phyloP scores from a whole-genome alignment of 805 yeast genomes.

The Candida silvicultrix region DNA sequence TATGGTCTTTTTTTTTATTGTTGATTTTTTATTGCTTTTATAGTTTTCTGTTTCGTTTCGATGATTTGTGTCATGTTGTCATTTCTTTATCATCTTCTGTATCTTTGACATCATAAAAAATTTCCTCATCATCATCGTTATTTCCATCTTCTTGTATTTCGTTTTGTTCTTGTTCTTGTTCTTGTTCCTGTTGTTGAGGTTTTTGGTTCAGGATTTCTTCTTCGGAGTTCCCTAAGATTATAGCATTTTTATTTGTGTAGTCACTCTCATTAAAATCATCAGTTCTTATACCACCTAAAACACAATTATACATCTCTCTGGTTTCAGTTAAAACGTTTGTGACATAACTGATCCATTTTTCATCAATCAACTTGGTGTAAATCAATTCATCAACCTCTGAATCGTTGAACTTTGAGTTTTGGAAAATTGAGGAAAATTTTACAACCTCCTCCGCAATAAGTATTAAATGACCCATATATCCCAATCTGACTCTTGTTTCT shows the following conservation, averaged over 20 bases:
- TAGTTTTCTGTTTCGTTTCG: too few species aligned
- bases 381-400: slow-evolving; percentile 19
- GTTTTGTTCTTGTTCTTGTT: neutral
- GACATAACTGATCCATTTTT: slow-evolving; percentile 69
- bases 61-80: neutral
- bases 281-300: slow-evolving; percentile 57
- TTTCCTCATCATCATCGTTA: neutral
- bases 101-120: neutral
- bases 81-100: neutral
- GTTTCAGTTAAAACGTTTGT: slow-evolving; percentile 70
- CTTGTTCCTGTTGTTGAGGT: neutral
- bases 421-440: slow-evolving; percentile 51
- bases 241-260: slow-evolving; percentile 17
- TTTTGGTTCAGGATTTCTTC: slow-evolving; percentile 20
- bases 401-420: slow-evolving; percentile 20
- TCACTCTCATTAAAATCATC: slow-evolving; percentile 18
- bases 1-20: too few species aligned
- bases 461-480: slow-evolving; percentile 95
- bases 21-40: neutral
- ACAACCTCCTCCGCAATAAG: slow-evolving; percentile 94
- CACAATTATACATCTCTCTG: slow-evolving; percentile 81
- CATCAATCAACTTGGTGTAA: slow-evolving; percentile 25
- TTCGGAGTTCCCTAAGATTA: slow-evolving; percentile 21
- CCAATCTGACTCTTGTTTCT: slow-evolving; percentile 63
- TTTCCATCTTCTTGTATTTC: neutral